A percentile compares a stretch with the other conserved stretches of the same genome.
These are phyloP conservation scores for Hypoxylon trugodes DNA, from an alignment of 495 filamentous ascomycete genomes.

Conservation along the genomic window DNA sequence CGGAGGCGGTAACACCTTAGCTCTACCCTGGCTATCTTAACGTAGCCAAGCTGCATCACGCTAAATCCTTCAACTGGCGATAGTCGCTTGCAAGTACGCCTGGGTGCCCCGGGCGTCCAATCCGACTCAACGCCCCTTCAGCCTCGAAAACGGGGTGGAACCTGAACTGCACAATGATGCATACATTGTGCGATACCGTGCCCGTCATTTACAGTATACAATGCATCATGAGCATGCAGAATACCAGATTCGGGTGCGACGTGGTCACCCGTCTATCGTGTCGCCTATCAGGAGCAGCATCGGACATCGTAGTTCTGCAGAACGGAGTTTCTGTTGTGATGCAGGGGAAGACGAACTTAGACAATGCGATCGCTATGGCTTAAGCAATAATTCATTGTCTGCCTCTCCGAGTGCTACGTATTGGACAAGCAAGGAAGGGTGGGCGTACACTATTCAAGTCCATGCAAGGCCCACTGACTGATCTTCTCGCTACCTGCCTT, in stretches of 20 bases:
- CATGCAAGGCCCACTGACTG: constrained; percentile 13
- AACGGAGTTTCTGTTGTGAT: constrained; percentile 11
- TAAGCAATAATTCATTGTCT: not conserved
- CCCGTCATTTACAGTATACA: constrained; percentile 1
- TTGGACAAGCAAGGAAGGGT: no score
- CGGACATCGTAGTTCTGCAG: constrained; percentile 16
- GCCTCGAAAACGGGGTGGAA: constrained; percentile 33
- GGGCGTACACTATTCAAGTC: constrained; percentile 20
- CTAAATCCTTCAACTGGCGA: constrained; percentile 38
- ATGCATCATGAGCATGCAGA: constrained; percentile 16
- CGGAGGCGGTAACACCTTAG: constrained; percentile 17
- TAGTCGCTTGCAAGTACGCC: constrained; percentile 30
- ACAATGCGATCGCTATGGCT: not conserved
- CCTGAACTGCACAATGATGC: constrained; percentile 13
- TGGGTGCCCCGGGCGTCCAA: constrained; percentile 21
- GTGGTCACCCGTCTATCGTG: constrained; percentile 40
- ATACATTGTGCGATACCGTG: constrained; percentile 6
- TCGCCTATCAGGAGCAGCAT: constrained; percentile 26
- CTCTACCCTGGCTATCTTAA: not conserved
- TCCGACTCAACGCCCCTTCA: constrained; percentile 16
- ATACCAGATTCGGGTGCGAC: constrained; percentile 22
- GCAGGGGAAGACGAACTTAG: constrained; percentile 21
- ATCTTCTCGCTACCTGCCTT: constrained; percentile 8
- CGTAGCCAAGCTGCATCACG: constrained; percentile 4
- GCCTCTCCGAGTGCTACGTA: constrained; percentile 3